Evolutionary conservation across 805 yeast species (phyloP).

Genomic region (Yamadazyma scolyti): DNA sequence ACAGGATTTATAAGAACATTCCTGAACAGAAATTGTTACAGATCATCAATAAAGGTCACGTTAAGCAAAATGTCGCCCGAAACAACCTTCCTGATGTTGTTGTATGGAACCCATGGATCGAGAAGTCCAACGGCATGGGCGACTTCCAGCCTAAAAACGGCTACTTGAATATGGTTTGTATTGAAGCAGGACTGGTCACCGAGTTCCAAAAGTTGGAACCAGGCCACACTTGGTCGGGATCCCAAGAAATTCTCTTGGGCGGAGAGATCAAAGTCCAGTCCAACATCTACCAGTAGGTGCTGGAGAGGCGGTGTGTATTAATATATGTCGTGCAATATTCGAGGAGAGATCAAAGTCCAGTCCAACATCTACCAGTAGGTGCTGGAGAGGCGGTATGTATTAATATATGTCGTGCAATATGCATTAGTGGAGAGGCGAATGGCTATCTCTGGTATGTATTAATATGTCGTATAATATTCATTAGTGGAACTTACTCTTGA

Average conservation of each 20-base stretch:
- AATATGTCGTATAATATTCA: no score
- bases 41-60: conserved; percentile 68
- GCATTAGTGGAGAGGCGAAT: conserved; percentile 60
- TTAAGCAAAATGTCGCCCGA: conserved; percentile 64
- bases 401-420: no score
- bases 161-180: conserved; percentile 82
- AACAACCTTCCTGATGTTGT: conserved; percentile 65
- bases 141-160: conserved; percentile 89
- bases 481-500: conserved; percentile 28
- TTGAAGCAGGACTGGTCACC: conserved; percentile 89
- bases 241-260: conserved; percentile 55
- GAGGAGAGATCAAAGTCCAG: conserved; percentile 62
- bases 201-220: conserved; percentile 61
- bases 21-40: conserved; percentile 53
- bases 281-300: conserved; percentile 29
- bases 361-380: conserved; percentile 36
- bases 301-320: no score
- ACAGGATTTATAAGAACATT: conserved; percentile 73
- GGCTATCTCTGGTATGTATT: no score
- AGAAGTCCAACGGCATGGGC: conserved; percentile 75
- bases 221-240: conserved; percentile 74
- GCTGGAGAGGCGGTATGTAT: no score
- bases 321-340: no score
- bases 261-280: conserved; percentile 64
- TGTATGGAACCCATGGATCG: conserved; percentile 98